Evolutionary conservation across 2,329 filamentous ascomycete genomes (phyloP).

Genomic region (Phaeosphaeriaceae sp.): DNA sequence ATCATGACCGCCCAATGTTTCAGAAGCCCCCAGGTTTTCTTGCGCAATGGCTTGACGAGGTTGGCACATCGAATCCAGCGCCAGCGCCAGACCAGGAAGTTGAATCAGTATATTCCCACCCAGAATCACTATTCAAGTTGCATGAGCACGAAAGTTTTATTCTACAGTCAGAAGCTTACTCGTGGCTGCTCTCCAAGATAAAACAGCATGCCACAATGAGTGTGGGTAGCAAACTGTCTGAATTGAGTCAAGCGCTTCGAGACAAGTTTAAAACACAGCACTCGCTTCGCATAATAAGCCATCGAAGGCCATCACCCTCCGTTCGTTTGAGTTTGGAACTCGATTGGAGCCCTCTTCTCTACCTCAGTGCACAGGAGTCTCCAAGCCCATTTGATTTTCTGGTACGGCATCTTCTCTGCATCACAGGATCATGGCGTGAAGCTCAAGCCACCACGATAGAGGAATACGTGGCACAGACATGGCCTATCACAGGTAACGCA

Average conservation of each 20-base stretch:
- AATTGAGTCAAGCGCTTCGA: neutral
- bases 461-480: conserved; percentile 2
- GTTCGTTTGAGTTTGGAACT: neutral
- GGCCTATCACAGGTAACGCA: neutral
- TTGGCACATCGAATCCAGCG: too few relatives aligned
- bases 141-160: neutral
- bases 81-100: too few relatives aligned
- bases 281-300: neutral
- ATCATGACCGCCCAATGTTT: too few relatives aligned
- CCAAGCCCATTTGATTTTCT: neutral
- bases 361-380: neutral
- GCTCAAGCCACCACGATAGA: conserved; percentile 3
- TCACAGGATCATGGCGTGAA: neutral
- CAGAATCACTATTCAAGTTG: too few relatives aligned
- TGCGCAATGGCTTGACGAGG: too few relatives aligned
- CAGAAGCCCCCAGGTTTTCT: too few relatives aligned
- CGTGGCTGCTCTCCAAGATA: neutral
- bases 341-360: neutral
- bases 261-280: too few relatives aligned
- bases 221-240: neutral
- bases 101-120: too few relatives aligned
- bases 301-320: neutral
- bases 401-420: neutral
- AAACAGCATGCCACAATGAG: neutral
- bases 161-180: neutral